These are phyloP conservation scores for Carex arenaria DNA, from an alignment of 202 grass and related monocot species.

Conservation along the genomic window DNA sequence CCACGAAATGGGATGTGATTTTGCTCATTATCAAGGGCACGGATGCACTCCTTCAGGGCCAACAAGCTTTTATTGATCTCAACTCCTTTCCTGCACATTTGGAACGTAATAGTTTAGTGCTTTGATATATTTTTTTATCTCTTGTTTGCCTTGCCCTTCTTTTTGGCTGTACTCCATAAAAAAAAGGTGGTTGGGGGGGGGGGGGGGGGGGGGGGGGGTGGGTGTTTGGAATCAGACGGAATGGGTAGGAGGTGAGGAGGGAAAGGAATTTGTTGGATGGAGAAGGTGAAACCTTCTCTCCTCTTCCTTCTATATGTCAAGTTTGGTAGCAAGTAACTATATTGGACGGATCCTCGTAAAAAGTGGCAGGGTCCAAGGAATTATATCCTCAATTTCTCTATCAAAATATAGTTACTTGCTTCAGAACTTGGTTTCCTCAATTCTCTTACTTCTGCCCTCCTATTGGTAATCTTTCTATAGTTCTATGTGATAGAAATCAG, in stretches of 20 bases:
- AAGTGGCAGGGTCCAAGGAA: no score
- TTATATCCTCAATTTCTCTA: no score
- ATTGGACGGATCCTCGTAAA: neutral
- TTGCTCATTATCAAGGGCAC: conserved; percentile 97
- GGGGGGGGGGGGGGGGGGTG: neutral
- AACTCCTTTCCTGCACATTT: conserved; percentile 67
- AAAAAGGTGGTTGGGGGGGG: neutral
- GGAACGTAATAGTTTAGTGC: neutral
- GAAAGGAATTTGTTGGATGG: neutral
- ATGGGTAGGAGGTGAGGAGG: no score
- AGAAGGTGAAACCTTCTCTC: neutral
- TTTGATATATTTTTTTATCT: neutral
- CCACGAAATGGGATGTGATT: conserved; percentile 97
- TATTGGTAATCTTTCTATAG: neutral
- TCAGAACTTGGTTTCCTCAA: no score
- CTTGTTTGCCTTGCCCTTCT: neutral
- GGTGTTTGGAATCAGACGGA: no score
- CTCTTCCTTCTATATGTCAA: neutral
- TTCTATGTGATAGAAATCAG: no score
- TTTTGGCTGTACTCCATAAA: neutral
- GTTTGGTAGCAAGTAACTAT: conserved; percentile 1
- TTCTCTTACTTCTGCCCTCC: no score
- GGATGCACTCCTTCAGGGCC: conserved; percentile 95
- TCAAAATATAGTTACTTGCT: no score
- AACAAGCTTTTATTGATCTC: conserved; percentile 99